Percentiles rank a stretch among this genome's conserved stretches.
These are phyloP conservation scores for Middelhovenomyces tepae DNA, from an alignment of 805 yeast species.

Conservation along the genomic window DNA sequence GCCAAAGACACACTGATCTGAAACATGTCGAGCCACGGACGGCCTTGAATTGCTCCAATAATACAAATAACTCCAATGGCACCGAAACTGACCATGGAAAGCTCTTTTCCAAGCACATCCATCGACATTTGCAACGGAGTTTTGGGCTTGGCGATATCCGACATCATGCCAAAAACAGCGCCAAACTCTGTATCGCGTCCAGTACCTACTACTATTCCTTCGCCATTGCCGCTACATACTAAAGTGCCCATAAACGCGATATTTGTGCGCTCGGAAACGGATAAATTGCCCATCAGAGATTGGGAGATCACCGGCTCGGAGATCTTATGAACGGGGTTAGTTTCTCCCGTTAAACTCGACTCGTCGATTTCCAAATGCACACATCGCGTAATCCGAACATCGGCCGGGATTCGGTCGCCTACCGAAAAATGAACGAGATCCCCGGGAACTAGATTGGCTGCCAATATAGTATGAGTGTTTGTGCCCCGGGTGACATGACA, in stretches of 20 bases:
- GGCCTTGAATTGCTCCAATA: slow-evolving; percentile 85
- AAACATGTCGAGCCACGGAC: slow-evolving; percentile 95
- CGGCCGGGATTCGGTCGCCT: slow-evolving; percentile 97
- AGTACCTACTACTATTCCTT: slow-evolving; percentile 88
- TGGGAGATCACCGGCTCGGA: slow-evolving; percentile 27
- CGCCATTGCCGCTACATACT: slow-evolving; percentile 91
- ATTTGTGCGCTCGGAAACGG: slow-evolving; percentile 60
- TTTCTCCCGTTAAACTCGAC: slow-evolving; percentile 92
- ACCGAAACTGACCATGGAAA: slow-evolving; percentile 73
- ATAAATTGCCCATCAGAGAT: slow-evolving; percentile 26
- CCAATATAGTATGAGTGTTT: slow-evolving; percentile 69
- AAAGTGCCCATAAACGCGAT: slow-evolving; percentile 97
- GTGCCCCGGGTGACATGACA: slow-evolving; percentile 86
- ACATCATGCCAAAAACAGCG: slow-evolving; percentile 90
- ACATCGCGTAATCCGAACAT: slow-evolving; percentile 69
- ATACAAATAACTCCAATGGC: slow-evolving; percentile 89
- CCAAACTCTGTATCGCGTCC: slow-evolving; percentile 90
- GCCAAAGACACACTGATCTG: slow-evolving; percentile 95
- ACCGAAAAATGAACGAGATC: slow-evolving; percentile 82
- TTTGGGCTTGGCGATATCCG: slow-evolving; percentile 90
- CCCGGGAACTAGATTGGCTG: slow-evolving; percentile 88
- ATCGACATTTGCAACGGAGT: slow-evolving; percentile 92
- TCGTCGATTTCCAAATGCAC: slow-evolving; percentile 84
- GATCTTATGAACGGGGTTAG: slow-evolving; percentile 69
- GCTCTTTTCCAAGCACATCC: slow-evolving; percentile 91